Percentiles rank a stretch among this genome's conserved stretches.
These are phyloP conservation scores for Pythium guiyangense DNA, from an alignment of 352 stramenopile genomes.

Conservation along the genomic window DNA sequence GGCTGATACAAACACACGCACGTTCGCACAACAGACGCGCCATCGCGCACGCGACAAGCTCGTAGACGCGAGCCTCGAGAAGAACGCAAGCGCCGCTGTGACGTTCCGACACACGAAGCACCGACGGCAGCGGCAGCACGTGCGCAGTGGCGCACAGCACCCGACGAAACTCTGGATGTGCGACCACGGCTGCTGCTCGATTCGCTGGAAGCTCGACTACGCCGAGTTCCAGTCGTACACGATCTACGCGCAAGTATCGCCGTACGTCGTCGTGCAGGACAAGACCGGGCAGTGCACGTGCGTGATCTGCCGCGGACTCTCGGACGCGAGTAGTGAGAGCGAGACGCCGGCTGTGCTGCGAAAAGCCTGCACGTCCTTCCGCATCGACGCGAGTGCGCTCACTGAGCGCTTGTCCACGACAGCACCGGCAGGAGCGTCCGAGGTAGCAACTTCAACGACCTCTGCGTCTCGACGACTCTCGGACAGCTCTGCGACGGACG, in stretches of 20 bases:
- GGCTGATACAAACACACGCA: not conserved
- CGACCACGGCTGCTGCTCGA: conserved; percentile 57
- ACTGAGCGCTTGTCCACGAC: not conserved
- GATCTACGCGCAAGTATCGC: conserved; percentile 59
- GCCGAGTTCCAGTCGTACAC: conserved; percentile 65
- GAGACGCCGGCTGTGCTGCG: conserved; percentile 2
- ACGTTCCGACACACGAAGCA: conserved; percentile 4
- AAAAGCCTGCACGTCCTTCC: conserved; percentile 6
- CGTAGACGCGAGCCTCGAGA: conserved; percentile 8
- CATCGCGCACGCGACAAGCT: conserved; percentile 15
- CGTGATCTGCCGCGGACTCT: conserved; percentile 52
- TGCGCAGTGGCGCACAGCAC: not conserved
- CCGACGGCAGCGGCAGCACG: not conserved
- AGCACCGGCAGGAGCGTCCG: too few species aligned
- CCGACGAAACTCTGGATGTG: conserved; percentile 55
- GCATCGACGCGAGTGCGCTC: conserved; percentile 1
- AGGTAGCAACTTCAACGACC: not conserved
- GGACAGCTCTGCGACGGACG: conserved; percentile 3
- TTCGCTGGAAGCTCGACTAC: conserved; percentile 75
- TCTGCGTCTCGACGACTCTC: not conserved
- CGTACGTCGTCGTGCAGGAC: conserved; percentile 62
- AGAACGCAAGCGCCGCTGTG: not conserved
- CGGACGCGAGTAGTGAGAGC: conserved; percentile 11
- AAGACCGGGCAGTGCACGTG: conserved; percentile 43
- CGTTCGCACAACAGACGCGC: conserved; percentile 6